These are phyloP conservation scores for Ramaria sp. DNA, from an alignment of 768 basidiomycete genomes.

Conservation along the genomic window DNA sequence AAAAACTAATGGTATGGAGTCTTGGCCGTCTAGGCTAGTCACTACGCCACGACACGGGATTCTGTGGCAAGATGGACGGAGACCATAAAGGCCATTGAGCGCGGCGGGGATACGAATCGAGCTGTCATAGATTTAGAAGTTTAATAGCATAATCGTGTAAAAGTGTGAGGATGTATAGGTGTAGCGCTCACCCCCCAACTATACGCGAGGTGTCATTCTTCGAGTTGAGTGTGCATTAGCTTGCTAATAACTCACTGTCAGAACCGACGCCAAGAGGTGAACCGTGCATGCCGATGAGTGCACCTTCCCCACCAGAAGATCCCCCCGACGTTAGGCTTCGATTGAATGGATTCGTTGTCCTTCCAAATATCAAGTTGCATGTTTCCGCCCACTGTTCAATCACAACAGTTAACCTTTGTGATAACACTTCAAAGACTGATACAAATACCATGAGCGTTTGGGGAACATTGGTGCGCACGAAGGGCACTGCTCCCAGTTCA, in stretches of 20 bases:
- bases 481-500: slow-evolving; percentile 57
- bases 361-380: slow-evolving; percentile 67
- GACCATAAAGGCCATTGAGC: slow-evolving; percentile 58
- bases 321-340: slow-evolving; percentile 63
- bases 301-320: slow-evolving; percentile 81
- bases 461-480: slow-evolving; percentile 65
- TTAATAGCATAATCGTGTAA: neutral
- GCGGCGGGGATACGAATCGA: slow-evolving; percentile 62
- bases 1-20: slow-evolving; percentile 57
- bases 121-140: slow-evolving; percentile 18
- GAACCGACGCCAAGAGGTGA: slow-evolving; percentile 58
- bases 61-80: slow-evolving; percentile 59
- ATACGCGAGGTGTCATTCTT: neutral
- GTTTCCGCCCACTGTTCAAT: slow-evolving; percentile 58
- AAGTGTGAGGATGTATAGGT: neutral
- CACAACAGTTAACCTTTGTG: neutral
- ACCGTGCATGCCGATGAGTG: slow-evolving; percentile 49
- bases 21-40: slow-evolving; percentile 61
- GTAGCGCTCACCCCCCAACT: slow-evolving; percentile 47
- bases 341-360: slow-evolving; percentile 69
- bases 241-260: slow-evolving; percentile 27
- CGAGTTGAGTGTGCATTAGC: neutral
- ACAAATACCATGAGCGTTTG: slow-evolving; percentile 60
- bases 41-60: slow-evolving; percentile 56
- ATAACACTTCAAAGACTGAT: neutral